A percentile compares a stretch with the other conserved stretches of the same genome.
phyloP scores from a whole-genome alignment of 495 filamentous ascomycete genomes.

The Niebla homalea region DNA sequence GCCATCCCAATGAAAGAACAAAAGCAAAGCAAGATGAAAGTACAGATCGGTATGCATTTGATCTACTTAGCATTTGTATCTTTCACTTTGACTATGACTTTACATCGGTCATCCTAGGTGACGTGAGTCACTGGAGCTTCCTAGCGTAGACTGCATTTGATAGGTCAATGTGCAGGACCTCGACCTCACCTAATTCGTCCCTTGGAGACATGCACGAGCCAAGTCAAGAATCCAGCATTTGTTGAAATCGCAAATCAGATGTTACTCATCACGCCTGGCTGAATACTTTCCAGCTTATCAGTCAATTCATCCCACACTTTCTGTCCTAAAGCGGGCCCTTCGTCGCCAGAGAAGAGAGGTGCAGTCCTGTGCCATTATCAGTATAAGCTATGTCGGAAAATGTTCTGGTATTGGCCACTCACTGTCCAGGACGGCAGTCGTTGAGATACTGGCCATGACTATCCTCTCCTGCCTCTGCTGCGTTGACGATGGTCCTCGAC shows the following conservation, averaged over 20 bases:
- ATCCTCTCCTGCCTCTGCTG: slow-evolving; percentile 20
- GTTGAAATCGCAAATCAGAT: not conserved
- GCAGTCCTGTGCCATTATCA: slow-evolving; percentile 2
- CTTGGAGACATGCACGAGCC: too few species aligned
- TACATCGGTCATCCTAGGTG: too few species aligned
- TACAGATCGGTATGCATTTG: too few species aligned
- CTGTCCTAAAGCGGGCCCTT: slow-evolving; percentile 18
- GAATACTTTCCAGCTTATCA: slow-evolving; percentile 19
- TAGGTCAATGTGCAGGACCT: too few species aligned
- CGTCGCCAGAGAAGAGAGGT: slow-evolving; percentile 11
- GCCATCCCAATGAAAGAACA: too few species aligned
- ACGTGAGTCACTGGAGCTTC: too few species aligned
- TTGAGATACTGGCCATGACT: slow-evolving; percentile 29
- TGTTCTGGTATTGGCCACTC: not conserved
- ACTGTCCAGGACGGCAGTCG: slow-evolving; percentile 6
- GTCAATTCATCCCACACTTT: slow-evolving; percentile 23
- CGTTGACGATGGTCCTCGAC: slow-evolving; percentile 26
- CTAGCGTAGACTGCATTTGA: too few species aligned
- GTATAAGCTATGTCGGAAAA: not conserved
- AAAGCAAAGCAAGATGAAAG: too few species aligned
- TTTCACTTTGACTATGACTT: too few species aligned
- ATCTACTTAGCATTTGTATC: too few species aligned
- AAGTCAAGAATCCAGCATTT: too few species aligned
- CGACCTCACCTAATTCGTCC: too few species aligned
- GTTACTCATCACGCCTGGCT: slow-evolving; percentile 13